phyloP scores from a whole-genome alignment of 331 rosid species.

The Malus hybrid region DNA sequence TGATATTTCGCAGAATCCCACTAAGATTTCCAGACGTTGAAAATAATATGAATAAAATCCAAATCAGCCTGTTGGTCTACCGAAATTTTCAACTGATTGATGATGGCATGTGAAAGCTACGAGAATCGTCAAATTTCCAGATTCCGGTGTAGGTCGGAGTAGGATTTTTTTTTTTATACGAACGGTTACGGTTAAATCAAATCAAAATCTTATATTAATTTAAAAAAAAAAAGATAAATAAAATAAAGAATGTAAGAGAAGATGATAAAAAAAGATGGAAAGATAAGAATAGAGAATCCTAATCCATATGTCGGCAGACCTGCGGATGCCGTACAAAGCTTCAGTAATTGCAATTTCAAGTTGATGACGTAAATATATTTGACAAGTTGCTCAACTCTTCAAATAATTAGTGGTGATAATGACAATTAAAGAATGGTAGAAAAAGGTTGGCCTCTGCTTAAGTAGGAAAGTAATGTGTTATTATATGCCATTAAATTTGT shows the following conservation, averaged over 20 bases:
- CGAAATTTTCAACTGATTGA: background rate
- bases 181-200: rapidly evolving
- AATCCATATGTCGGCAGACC: no score
- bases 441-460: background rate
- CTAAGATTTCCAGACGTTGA: background rate
- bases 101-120: background rate
- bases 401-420: background rate
- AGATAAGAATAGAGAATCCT: no score
- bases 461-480: no score
- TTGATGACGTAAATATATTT: background rate
- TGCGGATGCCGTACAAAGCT: background rate
- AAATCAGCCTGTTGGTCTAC: background rate
- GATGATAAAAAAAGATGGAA: rapidly evolving
- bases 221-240: no score
- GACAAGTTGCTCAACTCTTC: background rate
- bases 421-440: background rate
- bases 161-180: no score
- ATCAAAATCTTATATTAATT: rapidly evolving
- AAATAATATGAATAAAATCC: background rate
- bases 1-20: background rate
- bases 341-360: background rate
- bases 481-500: no score
- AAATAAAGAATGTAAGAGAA: rapidly evolving
- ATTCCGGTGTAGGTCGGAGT: background rate
- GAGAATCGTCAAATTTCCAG: background rate